Evolutionary conservation across 768 basidiomycete genomes (phyloP).

Genomic region (Termitomyces sp.): DNA sequence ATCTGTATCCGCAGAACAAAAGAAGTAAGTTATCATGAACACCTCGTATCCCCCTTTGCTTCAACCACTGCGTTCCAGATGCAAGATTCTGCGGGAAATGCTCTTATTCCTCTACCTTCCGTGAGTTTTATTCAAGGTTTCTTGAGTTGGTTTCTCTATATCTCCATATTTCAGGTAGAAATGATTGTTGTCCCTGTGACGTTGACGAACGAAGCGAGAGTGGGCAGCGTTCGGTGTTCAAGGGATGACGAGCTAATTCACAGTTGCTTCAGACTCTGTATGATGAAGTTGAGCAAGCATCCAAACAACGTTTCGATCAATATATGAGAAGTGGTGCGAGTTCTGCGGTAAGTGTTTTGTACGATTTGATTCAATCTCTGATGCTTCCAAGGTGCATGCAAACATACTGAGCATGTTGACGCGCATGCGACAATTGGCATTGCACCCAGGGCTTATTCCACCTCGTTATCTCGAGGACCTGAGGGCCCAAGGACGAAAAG

Average conservation of each 20-base stretch:
- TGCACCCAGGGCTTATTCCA: constrained; percentile 76
- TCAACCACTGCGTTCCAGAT: constrained; percentile 41
- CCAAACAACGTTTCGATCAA: constrained; percentile 54
- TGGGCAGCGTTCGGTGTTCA: constrained; percentile 22
- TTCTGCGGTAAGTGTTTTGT: constrained; percentile 30
- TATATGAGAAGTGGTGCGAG: constrained; percentile 40
- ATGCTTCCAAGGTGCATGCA: constrained; percentile 44
- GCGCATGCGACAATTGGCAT: constrained; percentile 74
- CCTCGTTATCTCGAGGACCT: constrained; percentile 64
- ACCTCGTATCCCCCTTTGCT: neutral
- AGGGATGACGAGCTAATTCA: neutral
- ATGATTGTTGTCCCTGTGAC: constrained; percentile 70
- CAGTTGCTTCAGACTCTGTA: constrained; percentile 41
- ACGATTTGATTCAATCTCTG: neutral
- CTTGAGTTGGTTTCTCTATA: neutral
- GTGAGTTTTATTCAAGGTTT: constrained; percentile 22
- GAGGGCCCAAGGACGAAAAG: constrained; percentile 28
- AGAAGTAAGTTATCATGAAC: constrained; percentile 39
- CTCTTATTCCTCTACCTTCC: constrained; percentile 71
- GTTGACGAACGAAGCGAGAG: constrained; percentile 59
- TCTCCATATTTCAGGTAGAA: constrained; percentile 47
- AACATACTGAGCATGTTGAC: constrained; percentile 81
- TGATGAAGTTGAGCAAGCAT: constrained; percentile 59
- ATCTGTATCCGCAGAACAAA: constrained; percentile 80
- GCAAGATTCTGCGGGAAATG: constrained; percentile 73